Evolutionary conservation across 345 rosid species (phyloP).

Genomic region (Cardiospermum halicacabum): DNA sequence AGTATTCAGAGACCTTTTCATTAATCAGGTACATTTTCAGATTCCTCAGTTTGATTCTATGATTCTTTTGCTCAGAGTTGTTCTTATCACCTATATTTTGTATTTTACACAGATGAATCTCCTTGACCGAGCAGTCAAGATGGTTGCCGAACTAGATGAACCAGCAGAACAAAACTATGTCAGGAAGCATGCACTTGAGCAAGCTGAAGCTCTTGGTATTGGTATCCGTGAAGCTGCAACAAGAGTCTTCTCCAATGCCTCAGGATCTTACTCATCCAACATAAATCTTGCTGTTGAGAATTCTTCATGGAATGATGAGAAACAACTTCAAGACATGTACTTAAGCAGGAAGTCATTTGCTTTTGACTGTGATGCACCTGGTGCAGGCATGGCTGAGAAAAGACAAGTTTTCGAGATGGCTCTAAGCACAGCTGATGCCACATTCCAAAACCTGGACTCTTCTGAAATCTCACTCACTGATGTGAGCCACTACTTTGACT

Average conservation of each 20-base stretch:
- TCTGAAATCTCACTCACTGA: conserved; percentile 96
- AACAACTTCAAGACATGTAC: conserved; percentile 99
- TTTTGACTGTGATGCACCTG: conserved; percentile 88
- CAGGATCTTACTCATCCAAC: conserved; percentile 95
- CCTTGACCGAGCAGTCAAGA: conserved; percentile 91
- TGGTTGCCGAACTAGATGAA: conserved; percentile 98
- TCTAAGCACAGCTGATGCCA: conserved; percentile 88
- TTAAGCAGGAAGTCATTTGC: conserved; percentile 97
- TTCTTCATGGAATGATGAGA: conserved; percentile 99
- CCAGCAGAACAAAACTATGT: conserved; percentile 79
- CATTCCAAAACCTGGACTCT: conserved; percentile 96
- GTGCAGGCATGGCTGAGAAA: conserved; percentile 93
- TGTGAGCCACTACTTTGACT: conserved; percentile 96
- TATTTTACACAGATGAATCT: conserved; percentile 74
- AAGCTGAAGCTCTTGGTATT: conserved; percentile 76
- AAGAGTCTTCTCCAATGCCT: conserved; percentile 90
- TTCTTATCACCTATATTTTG: not conserved
- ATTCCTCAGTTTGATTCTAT: not conserved
- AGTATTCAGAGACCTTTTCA: conserved; percentile 94
- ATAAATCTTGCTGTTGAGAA: conserved; percentile 93
- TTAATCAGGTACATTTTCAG: conserved; percentile 97
- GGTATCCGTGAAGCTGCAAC: conserved; percentile 94
- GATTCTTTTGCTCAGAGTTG: not conserved
- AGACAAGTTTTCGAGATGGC: conserved; percentile 93
- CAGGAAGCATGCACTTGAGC: conserved; percentile 88